Percentiles rank a stretch among this genome's conserved stretches.
phyloP scores from a whole-genome alignment of 140 eudicot genomes.

The Ambrosia hybrid region DNA sequence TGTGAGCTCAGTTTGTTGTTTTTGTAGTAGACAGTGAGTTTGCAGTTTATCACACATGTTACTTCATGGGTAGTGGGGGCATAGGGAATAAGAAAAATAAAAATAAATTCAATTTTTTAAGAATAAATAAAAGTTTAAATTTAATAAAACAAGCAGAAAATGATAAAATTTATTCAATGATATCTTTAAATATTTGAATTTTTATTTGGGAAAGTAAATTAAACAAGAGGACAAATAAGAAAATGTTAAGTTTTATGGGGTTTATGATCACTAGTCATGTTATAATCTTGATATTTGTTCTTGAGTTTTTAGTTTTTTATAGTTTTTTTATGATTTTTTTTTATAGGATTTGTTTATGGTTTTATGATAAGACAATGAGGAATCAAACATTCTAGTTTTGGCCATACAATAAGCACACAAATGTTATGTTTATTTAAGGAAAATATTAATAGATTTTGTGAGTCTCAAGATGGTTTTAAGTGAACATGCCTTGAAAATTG shows the following conservation, averaged over 20 bases:
- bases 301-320: background rate
- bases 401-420: too few species aligned
- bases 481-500: constrained; percentile 35
- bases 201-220: constrained; percentile 10
- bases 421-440: too few species aligned
- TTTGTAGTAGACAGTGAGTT: constrained; percentile 43
- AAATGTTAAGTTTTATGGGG: constrained; percentile 32
- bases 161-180: constrained; percentile 18
- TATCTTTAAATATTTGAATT: background rate
- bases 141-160: constrained; percentile 19
- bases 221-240: constrained; percentile 31
- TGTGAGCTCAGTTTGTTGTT: constrained; percentile 35
- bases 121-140: too few species aligned
- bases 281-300: constrained; percentile 42
- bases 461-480: too few species aligned
- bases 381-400: too few species aligned
- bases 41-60: constrained; percentile 59
- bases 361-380: background rate
- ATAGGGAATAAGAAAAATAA: constrained; percentile 23
- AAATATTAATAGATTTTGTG: too few species aligned
- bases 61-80: constrained; percentile 40
- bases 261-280: constrained; percentile 42
- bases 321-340: background rate
- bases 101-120: background rate
- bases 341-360: constrained; percentile 25